phyloP scores from a whole-genome alignment of 257 asterid species.

The Cruciata laevipes region DNA sequence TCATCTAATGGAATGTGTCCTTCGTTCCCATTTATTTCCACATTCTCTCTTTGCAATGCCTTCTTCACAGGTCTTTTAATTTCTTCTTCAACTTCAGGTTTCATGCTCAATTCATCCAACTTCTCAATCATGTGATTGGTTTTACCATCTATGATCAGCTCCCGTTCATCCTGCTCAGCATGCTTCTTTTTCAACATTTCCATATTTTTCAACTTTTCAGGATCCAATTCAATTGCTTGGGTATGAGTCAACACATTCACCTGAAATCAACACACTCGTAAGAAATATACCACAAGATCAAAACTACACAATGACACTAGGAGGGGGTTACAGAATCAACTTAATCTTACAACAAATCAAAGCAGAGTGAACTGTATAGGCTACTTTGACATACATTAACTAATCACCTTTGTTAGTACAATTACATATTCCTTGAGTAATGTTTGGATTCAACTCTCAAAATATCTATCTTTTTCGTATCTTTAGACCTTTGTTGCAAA shows the following conservation, averaged over 20 bases:
- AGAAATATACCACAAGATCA: background rate
- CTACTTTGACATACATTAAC: background rate
- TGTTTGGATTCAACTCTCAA: background rate
- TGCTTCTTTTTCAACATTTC: slow-evolving; percentile 35
- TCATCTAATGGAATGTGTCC: background rate
- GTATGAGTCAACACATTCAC: slow-evolving; percentile 81
- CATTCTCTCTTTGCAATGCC: background rate
- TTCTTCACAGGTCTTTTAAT: background rate
- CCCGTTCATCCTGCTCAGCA: slow-evolving; percentile 48
- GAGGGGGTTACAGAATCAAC: too few species aligned
- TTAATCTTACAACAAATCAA: too few species aligned
- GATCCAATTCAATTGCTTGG: slow-evolving; percentile 23
- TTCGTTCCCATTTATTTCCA: background rate
- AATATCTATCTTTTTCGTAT: background rate
- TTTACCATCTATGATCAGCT: slow-evolving; percentile 22
- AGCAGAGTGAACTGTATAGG: background rate
- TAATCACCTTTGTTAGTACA: background rate
- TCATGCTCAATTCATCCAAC: background rate
- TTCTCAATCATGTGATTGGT: slow-evolving; percentile 14
- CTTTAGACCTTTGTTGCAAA: background rate
- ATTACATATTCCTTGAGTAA: background rate
- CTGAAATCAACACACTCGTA: slow-evolving; percentile 25
- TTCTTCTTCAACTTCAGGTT: slow-evolving; percentile 6
- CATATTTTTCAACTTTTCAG: slow-evolving; percentile 24
- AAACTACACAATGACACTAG: background rate